phyloP scores from a whole-genome alignment of 352 stramenopile species.

The Aphanomyces cochlioides region DNA sequence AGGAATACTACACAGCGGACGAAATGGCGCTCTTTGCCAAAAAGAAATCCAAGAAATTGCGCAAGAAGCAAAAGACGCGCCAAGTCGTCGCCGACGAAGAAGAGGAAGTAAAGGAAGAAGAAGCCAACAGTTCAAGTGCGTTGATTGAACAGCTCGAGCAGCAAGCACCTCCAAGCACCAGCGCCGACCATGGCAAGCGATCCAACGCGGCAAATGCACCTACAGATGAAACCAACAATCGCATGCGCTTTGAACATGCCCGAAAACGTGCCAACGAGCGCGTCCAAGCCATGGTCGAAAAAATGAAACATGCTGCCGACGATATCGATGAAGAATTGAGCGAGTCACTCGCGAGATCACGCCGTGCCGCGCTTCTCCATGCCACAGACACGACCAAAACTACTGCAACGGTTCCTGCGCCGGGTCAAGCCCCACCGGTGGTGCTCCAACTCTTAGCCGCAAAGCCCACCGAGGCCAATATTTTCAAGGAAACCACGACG shows the following conservation, averaged over 20 bases:
- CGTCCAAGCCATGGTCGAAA: background rate
- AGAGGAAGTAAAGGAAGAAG: conserved; percentile 32
- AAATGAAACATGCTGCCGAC: conserved; percentile 33
- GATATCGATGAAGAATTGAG: conserved; percentile 69
- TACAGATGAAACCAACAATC: conserved; percentile 40
- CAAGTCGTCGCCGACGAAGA: conserved; percentile 33
- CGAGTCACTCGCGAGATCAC: conserved; percentile 64
- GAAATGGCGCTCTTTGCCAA: conserved; percentile 83
- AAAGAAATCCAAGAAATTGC: conserved; percentile 73
- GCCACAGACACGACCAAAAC: conserved; percentile 34
- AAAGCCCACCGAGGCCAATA: conserved; percentile 46
- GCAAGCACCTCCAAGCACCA: conserved; percentile 35
- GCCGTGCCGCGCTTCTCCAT: conserved; percentile 51
- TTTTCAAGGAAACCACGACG: conserved; percentile 34
- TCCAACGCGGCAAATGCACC: conserved; percentile 29
- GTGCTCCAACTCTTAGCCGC: conserved; percentile 26
- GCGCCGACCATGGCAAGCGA: conserved; percentile 60
- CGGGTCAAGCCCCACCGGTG: conserved; percentile 30
- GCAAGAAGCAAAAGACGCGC: conserved; percentile 60
- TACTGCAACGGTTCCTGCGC: no score
- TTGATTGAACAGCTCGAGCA: conserved; percentile 65
- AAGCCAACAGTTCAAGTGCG: background rate
- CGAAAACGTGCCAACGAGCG: conserved; percentile 55
- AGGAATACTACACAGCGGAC: conserved; percentile 83
- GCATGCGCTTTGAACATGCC: conserved; percentile 67